Conservation (phyloP, 2,329 filamentous ascomycete genomes). For the Paracoccidioides lutzii region DNA sequence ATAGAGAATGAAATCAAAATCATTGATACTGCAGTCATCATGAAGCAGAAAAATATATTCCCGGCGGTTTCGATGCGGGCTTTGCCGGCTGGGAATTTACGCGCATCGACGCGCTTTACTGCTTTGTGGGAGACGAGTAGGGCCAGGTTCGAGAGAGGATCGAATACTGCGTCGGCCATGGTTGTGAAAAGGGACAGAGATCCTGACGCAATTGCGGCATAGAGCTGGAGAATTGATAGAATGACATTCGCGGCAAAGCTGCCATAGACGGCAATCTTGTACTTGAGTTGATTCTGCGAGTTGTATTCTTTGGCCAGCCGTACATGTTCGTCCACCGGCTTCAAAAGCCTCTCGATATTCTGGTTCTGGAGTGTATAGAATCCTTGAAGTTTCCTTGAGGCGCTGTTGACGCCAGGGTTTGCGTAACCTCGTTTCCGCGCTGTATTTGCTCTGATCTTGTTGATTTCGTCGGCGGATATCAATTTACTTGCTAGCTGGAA, state of each 20-base stretch:
- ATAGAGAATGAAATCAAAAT: conserved; percentile 84
- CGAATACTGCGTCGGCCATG: conserved; percentile 91
- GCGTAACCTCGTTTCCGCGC: conserved; percentile 53
- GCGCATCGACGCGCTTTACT: conserved; percentile 72
- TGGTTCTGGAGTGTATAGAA: conserved; percentile 92
- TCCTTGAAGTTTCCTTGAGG: conserved; percentile 48
- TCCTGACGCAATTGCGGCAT: conserved; percentile 71
- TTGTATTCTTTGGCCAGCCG: conserved; percentile 68
- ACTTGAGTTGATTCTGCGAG: conserved; percentile 61
- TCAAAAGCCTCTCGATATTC: conserved; percentile 81
- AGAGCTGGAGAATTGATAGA: conserved; percentile 71
- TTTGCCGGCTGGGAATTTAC: conserved; percentile 81
- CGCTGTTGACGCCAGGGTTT: conserved; percentile 14
- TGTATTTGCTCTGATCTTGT: conserved; percentile 60
- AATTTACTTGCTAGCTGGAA: conserved; percentile 64
- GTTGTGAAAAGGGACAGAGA: conserved; percentile 96
- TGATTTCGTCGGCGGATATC: conserved; percentile 66
- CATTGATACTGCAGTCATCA: conserved; percentile 86
- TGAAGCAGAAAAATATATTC: conserved; percentile 90
- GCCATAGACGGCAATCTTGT: conserved; percentile 49
- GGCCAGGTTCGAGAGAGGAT: conserved; percentile 77
- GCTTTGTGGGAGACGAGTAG: conserved; percentile 79
- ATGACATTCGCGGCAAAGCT: conserved; percentile 68
- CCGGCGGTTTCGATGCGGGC: conserved; percentile 89
- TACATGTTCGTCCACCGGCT: conserved; percentile 82